Evolutionary conservation across 139 green algal genomes (phyloP), one percentile per base, ranked within the genome.

Genomic region (Chlamydomonas incerta): DNA sequence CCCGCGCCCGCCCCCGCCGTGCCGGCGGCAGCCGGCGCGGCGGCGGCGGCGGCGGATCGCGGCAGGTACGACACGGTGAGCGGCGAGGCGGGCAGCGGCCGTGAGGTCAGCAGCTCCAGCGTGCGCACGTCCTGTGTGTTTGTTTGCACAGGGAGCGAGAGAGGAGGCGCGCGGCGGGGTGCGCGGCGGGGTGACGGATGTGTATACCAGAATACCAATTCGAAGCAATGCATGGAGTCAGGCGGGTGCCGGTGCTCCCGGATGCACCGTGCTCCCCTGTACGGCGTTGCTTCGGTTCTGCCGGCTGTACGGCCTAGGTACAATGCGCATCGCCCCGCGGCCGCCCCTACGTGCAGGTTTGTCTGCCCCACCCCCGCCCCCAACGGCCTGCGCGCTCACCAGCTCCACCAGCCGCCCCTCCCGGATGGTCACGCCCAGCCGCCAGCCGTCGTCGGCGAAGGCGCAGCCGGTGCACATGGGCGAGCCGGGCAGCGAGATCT

Each of bases 351-450:
- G n/a, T n/a, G n/a, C n/a, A n/a, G n/a, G n/a, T n/a, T n/a, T n/a
- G n/a, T n/a, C n/a, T n/a, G n/a, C 5, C 41, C 41, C 41, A 50
- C 41, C 41, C 41, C 5, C 15, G 18, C 28, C 3, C 73, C 3
- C 21, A 13, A 2, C 31, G 10, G 4, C 3, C 31, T 14, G 26
- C 35, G 15, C 71, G 70, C 86, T n/a, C 73, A 90, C 87, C 67
- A 90, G 67, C 55, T 88, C 58, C 11, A 86, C 24, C 26, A 90
- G 81, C 13, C 70, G 52, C 80, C 87, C 87, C 50, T 90, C 81
- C 18, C 81, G 66, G 0, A 74, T 72, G 5, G 29, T 50, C 35
- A 87, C 73, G 3, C 72, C 87, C 41, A 90, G 74, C 67, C 50
- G 29, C 37, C 50, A 13, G 9, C 81, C 87, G 33, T 67, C 37